Percentiles rank a stretch among this genome's conserved stretches.
phyloP scores from a whole-genome alignment of 495 filamentous ascomycete genomes.

The Ramalina intermedia region DNA sequence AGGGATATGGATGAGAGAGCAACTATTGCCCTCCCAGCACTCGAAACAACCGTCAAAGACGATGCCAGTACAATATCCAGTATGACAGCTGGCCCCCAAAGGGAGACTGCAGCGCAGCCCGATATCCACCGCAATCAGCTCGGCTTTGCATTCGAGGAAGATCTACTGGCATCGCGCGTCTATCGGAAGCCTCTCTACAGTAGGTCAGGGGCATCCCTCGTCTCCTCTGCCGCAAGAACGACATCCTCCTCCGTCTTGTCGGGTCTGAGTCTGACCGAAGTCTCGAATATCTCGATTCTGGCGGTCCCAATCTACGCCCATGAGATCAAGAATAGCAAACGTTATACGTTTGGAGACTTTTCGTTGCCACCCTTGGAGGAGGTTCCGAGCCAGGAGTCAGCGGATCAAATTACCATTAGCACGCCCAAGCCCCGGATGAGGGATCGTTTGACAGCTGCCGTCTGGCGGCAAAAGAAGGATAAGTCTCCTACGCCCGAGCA shows the following conservation, averaged over 20 bases:
- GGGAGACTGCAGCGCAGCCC: background rate
- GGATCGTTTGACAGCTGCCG: background rate
- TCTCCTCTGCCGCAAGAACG: background rate
- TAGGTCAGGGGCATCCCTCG: background rate
- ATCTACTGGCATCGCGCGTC: background rate
- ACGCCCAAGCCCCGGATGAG: background rate
- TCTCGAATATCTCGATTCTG: background rate
- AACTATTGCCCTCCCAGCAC: background rate
- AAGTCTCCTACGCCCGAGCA: no score
- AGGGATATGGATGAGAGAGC: background rate
- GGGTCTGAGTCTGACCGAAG: background rate
- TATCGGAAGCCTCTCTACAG: background rate
- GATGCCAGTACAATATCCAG: background rate
- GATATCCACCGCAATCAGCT: background rate
- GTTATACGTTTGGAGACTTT: background rate
- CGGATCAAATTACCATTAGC: background rate
- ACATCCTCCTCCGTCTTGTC: background rate
- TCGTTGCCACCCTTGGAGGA: background rate
- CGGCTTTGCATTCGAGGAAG: slow-evolving; percentile 5
- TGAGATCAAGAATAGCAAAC: background rate
- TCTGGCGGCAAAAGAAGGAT: no score
- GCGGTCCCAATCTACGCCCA: background rate
- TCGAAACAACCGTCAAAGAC: background rate
- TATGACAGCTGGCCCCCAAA: background rate
- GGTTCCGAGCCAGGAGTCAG: background rate